Conservation (phyloP, 2,329 filamentous ascomycete genomes). For the Tolypocladium endophyticum region DNA sequence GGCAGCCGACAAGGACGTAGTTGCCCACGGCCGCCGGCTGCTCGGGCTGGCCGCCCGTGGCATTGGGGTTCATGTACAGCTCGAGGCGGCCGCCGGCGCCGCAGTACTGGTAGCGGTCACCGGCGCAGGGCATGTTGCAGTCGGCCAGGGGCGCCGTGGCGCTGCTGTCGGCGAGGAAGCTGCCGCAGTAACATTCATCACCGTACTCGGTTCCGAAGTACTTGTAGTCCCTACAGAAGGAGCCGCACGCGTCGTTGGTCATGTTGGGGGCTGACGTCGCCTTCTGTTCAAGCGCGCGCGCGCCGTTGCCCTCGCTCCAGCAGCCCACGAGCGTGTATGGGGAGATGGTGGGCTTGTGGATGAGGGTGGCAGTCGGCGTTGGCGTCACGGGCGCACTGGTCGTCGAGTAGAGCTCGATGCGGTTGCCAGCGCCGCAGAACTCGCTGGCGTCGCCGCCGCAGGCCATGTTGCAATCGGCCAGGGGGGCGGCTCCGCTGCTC, state of each 20-base stretch:
- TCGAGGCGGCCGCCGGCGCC: slow-evolving; percentile 21
- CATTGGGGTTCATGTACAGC: slow-evolving; percentile 19
- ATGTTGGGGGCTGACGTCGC: slow-evolving; percentile 15
- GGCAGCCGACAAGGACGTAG: slow-evolving; percentile 24
- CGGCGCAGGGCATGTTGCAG: slow-evolving; percentile 23
- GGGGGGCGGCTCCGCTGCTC: slow-evolving; percentile 15
- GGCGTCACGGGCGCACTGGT: slow-evolving; percentile 21
- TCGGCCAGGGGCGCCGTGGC: slow-evolving; percentile 16
- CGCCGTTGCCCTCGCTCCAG: slow-evolving; percentile 25
- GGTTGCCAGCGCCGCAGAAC: slow-evolving; percentile 31
- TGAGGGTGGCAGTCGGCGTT: slow-evolving; percentile 14
- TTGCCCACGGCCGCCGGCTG: slow-evolving; percentile 20
- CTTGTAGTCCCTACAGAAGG: slow-evolving; percentile 22
- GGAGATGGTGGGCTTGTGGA: slow-evolving; percentile 11
- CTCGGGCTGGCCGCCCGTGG: slow-evolving; percentile 14
- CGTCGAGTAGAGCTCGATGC: slow-evolving; percentile 32
- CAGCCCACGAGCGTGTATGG: slow-evolving; percentile 27
- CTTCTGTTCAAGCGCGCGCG: slow-evolving; percentile 21
- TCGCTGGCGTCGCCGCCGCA: slow-evolving; percentile 30
- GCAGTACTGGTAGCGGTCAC: slow-evolving; percentile 21
- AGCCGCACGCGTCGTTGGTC: slow-evolving; percentile 22
- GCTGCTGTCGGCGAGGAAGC: slow-evolving; percentile 16
- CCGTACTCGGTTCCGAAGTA: slow-evolving; percentile 32
- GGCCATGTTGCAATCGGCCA: slow-evolving; percentile 24
- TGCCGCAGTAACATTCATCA: slow-evolving; percentile 28